Percentiles rank a stretch among this genome's conserved stretches.
Conservation (phyloP, 2,329 filamentous ascomycete genomes). For the Trichoderma koningiopsis region DNA sequence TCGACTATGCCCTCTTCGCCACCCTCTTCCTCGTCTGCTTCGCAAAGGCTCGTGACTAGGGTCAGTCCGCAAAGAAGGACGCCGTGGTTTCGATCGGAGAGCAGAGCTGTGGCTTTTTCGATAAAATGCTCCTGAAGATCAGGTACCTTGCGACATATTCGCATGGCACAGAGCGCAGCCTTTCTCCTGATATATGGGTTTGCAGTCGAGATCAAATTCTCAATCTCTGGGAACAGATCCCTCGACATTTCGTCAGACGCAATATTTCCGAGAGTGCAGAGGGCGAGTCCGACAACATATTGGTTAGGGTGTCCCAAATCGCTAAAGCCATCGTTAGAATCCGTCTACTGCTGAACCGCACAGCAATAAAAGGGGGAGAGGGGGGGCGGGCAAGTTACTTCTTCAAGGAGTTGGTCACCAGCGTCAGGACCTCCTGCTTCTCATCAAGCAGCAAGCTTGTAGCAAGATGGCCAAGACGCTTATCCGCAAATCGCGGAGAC, state of each 20-base stretch:
- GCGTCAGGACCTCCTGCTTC: slow-evolving; percentile 95
- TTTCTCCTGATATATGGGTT: slow-evolving; percentile 99
- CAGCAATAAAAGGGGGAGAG: not conserved
- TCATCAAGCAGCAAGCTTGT: slow-evolving; percentile 96
- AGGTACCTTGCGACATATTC: slow-evolving; percentile 96
- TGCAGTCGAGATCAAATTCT: slow-evolving; percentile 84
- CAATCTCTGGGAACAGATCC: slow-evolving; percentile 95
- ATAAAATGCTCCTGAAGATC: slow-evolving; percentile 96
- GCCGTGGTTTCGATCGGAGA: slow-evolving; percentile 93
- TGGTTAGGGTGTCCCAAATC: slow-evolving; percentile 97
- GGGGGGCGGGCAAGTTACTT: slow-evolving; percentile 63
- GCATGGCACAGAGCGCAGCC: slow-evolving; percentile 97
- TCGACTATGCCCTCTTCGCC: slow-evolving; percentile 89
- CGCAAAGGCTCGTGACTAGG: slow-evolving; percentile 86
- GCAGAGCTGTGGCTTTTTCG: slow-evolving; percentile 84
- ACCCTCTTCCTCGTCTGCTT: slow-evolving; percentile 89
- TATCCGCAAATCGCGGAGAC: slow-evolving; percentile 96
- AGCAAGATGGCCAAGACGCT: slow-evolving; percentile 90
- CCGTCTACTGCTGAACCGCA: not conserved
- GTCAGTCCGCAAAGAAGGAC: slow-evolving; percentile 92
- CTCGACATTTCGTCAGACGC: slow-evolving; percentile 97
- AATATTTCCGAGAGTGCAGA: slow-evolving; percentile 96
- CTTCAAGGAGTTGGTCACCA: slow-evolving; percentile 97
- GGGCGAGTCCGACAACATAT: slow-evolving; percentile 93
- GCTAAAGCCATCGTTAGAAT: slow-evolving; percentile 50